Evolutionary conservation across 2,329 filamentous ascomycete species (phyloP), one percentile per base, ranked within the genome.

Genomic region (Alternaria rosae): DNA sequence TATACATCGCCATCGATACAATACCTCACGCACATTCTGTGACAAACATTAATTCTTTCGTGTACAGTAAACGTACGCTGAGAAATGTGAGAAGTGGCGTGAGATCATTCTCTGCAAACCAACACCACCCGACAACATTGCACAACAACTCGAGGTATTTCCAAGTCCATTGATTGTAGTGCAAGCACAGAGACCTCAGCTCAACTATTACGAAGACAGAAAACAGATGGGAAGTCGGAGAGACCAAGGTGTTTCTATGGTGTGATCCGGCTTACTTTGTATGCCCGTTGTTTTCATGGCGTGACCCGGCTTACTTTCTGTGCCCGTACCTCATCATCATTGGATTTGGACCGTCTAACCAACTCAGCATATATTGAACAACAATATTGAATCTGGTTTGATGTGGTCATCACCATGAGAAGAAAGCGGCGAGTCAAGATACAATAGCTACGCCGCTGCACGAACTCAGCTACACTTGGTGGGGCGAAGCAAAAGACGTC

Each of bases 141-240:
- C 32, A 38, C 32, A 38, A 2, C 4, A 10, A 38, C 35, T 38
- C 35, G 35, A n/a, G 1, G 35, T 38, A 38, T 17, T 17, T 38
- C 0, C 15, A 11, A 11, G 35, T 38, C 35, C 3, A 17, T 6
- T 5, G 35, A 17, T 10, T 3, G 9, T 5, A 3, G 0, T 38
- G 35, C 1, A 38, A 38, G 35, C 9, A 10, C 35, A 11, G 1
- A 38, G 8, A 38, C 7, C 9, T 17, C 35, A 8, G 35, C 35
- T 38, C 9, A 11, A 3, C 8, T 38, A 11, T 2, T n/a, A 3
- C 35, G 1, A 38, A 38, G 35, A 38, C 35, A 38, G 17, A 38
- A 11, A 2, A 6, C n/a, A 4, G 1, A 6, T 38, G 35, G 6
- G 3, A 3, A 1, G 35, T 38, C 0, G 9, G 8, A 5, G 1